Percentiles rank a stretch among this genome's conserved stretches.
These are phyloP conservation scores for Davidsoniella australis DNA, from an alignment of 2,329 filamentous ascomycete species.

Conservation along the genomic window DNA sequence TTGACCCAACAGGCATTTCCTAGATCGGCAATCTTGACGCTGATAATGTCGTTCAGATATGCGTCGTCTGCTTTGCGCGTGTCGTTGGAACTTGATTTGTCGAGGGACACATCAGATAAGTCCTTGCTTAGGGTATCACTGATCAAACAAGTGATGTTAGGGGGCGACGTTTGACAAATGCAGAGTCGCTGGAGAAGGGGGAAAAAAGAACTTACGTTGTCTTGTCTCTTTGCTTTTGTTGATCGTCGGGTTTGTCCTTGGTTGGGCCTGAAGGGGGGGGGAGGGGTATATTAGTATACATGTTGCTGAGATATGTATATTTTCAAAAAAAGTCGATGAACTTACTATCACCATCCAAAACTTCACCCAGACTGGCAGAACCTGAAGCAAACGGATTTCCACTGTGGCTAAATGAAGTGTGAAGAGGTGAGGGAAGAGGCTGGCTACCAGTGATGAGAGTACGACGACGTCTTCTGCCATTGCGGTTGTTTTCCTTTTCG, in stretches of 20 bases:
- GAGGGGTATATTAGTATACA: not conserved
- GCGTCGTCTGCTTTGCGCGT: slow-evolving; percentile 45
- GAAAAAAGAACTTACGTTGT: slow-evolving; percentile 57
- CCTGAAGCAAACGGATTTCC: slow-evolving; percentile 10
- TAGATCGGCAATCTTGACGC: slow-evolving; percentile 95
- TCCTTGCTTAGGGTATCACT: slow-evolving; percentile 84
- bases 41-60: slow-evolving; percentile 56
- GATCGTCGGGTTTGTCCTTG: slow-evolving; percentile 35
- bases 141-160: slow-evolving; percentile 12
- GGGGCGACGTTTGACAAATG: slow-evolving; percentile 10
- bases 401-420: slow-evolving; percentile 69
- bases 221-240: slow-evolving; percentile 76
- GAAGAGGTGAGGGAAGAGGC: slow-evolving; percentile 83
- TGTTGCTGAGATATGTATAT: not conserved
- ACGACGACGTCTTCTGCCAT: slow-evolving; percentile 72
- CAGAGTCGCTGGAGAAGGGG: slow-evolving; percentile 5
- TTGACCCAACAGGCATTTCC: slow-evolving; percentile 98
- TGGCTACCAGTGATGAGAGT: slow-evolving; percentile 96
- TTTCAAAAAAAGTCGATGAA: not conserved
- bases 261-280: slow-evolving; percentile 1
- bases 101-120: slow-evolving; percentile 85
- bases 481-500: slow-evolving; percentile 79
- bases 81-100: slow-evolving; percentile 48
- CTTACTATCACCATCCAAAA: slow-evolving; percentile 41
- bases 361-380: slow-evolving; percentile 58